Evolutionary conservation across 2,329 filamentous ascomycete genomes (phyloP), one percentile per base, ranked within the genome.

Genomic region (Ceratocystis albifundus): DNA sequence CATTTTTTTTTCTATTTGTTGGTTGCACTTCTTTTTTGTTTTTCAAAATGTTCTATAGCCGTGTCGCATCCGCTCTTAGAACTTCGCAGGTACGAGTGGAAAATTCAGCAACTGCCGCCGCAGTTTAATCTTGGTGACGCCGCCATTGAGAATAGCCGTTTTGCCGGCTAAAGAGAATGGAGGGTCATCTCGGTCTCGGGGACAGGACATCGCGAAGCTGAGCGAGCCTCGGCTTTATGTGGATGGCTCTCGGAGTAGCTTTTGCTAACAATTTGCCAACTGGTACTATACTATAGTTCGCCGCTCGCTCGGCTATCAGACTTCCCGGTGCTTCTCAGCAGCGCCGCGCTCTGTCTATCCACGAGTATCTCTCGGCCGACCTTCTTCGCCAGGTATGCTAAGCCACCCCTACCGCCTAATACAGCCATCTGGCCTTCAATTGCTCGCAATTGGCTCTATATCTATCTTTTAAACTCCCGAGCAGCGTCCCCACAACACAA

Each of bases 321-420:
- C 77, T 83, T 71, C 80, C 89, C 79, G 83, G 86, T 73, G 77
- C 83, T 73, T 83, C 79, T 72, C 88, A 94, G 79, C 92, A 96
- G 80, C 85, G 83, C 79, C 86, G 94, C 81, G 87, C 88, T 75
- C 85, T 99, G 75, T 94, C 90, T 75, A 96, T 99, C 75, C 94
- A 99, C 83, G 94, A 99, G 82, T 97, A 96, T 81, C 88, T 93
- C 74, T 96, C 94, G 73, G 90, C 91, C 73, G 89, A 92, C 77
- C 87, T 99, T 72, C 84, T 99, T 74, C 89, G 83, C 79, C 75
- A 86, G 82, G 84, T 87, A 81, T 77, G 66, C 32, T 61, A 22
- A 65, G 28, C 5, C 28, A 25, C n/a, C 55, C 30, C 30, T 17
- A 59, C 17, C 22, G 22, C 61, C 65, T 57, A 28, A 28, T 25